Percentiles rank a stretch among this genome's conserved stretches.
Conservation (phyloP, 371 early-diverging fungal genomes). For the Blyttiomyces sp. region DNA sequence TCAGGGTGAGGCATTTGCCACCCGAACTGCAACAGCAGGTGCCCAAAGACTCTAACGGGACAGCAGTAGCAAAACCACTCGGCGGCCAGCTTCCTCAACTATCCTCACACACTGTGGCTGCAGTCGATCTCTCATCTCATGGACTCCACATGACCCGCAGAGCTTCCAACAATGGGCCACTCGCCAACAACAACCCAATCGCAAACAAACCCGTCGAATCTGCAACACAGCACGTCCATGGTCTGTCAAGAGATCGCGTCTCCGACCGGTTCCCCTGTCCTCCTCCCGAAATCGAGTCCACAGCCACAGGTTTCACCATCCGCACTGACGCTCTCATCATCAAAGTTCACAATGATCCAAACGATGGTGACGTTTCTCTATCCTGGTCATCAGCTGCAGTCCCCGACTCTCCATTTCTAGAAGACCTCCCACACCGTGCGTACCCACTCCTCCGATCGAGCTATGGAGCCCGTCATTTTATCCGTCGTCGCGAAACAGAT, state of each 20-base stretch:
- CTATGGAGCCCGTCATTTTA: slow-evolving; percentile 24
- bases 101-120: no score
- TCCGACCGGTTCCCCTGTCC: slow-evolving; percentile 6
- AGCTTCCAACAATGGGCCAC: no score
- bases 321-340: slow-evolving; percentile 7
- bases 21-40: slow-evolving; percentile 6
- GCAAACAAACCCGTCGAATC: background rate
- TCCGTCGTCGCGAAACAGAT: slow-evolving; percentile 20
- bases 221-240: background rate
- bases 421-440: slow-evolving; percentile 53
- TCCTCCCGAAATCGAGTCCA: background rate
- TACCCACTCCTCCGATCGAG: slow-evolving; percentile 39
- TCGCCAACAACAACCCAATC: no score
- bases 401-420: slow-evolving; percentile 39
- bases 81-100: no score
- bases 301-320: background rate
- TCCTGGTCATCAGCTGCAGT: slow-evolving; percentile 6
- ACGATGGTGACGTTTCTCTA: slow-evolving; percentile 16
- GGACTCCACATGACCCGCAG: no score
- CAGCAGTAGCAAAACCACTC: no score
- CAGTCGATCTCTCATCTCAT: no score
- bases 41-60: no score
- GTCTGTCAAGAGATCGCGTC: background rate
- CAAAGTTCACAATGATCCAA: background rate
- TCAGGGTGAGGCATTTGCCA: slow-evolving; percentile 20